phyloP scores from a whole-genome alignment of 1,139 yeast genomes.

The Torulaspora globosa region DNA sequence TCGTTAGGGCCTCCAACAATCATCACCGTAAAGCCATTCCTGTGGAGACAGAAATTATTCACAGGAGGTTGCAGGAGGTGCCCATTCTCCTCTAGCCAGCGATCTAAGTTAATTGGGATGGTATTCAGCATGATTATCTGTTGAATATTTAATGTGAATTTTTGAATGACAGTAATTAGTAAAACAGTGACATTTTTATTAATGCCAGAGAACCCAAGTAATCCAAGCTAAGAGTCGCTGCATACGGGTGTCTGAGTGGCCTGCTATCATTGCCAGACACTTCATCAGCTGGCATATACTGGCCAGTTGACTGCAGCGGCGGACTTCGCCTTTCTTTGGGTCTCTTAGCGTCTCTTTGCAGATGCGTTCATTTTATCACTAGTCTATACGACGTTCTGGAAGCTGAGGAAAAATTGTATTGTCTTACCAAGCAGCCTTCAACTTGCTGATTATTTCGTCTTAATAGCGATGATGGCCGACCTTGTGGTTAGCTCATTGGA shows the following conservation, averaged over 20 bases:
- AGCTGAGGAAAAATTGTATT: too few species aligned
- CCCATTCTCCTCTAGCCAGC: constrained; percentile 76
- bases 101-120: constrained; percentile 65
- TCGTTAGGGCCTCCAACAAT: constrained; percentile 93
- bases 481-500: too few species aligned
- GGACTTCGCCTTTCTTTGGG: too few species aligned
- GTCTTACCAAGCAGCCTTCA: too few species aligned
- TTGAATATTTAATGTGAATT: background rate
- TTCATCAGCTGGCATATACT: too few species aligned
- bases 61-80: constrained; percentile 86
- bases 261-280: background rate
- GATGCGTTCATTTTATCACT: too few species aligned
- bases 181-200: background rate
- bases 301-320: too few species aligned
- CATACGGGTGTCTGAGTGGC: background rate
- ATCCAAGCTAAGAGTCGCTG: constrained; percentile 1
- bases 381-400: too few species aligned
- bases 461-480: too few species aligned
- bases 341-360: too few species aligned
- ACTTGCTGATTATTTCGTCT: too few species aligned
- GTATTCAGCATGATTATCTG: constrained; percentile 20
- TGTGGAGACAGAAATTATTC: constrained; percentile 81
- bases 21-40: constrained; percentile 93
- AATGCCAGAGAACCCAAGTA: background rate
- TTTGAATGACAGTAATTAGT: constrained; percentile 1